phyloP scores from a whole-genome alignment of 805 yeast genomes.

The Priceomyces medius region DNA sequence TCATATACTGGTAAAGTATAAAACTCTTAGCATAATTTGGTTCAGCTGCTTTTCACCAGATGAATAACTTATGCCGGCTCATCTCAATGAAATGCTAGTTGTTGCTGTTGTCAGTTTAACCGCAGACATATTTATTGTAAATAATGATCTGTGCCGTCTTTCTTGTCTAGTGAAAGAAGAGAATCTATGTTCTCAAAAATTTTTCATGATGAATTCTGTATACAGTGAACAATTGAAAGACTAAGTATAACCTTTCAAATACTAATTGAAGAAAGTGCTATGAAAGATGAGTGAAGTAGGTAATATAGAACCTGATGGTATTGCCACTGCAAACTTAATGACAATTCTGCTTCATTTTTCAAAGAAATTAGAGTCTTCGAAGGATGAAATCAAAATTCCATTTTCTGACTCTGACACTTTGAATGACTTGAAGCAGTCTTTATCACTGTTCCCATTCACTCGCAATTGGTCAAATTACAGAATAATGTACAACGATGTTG shows the following conservation, averaged over 20 bases:
- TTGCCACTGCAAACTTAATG: conserved; percentile 5
- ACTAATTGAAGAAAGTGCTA: neutral
- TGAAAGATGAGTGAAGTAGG: neutral
- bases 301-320: neutral
- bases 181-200: neutral
- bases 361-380: conserved; percentile 6
- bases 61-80: too few species aligned
- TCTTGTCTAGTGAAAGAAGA: too few species aligned
- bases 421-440: conserved; percentile 55
- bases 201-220: neutral
- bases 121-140: too few species aligned
- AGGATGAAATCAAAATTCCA: conserved; percentile 27
- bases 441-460: conserved; percentile 56
- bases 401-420: conserved; percentile 46
- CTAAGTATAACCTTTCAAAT: neutral
- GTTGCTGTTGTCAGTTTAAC: too few species aligned
- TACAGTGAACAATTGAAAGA: neutral
- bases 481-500: conserved; percentile 37
- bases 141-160: too few species aligned
- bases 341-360: conserved; percentile 6
- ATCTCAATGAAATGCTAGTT: too few species aligned
- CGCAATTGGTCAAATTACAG: conserved; percentile 62
- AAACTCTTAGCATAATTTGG: too few species aligned
- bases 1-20: too few species aligned
- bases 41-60: too few species aligned